Conservation (phyloP, 352 stramenopile species). For the Phytophthora idaei region DNA sequence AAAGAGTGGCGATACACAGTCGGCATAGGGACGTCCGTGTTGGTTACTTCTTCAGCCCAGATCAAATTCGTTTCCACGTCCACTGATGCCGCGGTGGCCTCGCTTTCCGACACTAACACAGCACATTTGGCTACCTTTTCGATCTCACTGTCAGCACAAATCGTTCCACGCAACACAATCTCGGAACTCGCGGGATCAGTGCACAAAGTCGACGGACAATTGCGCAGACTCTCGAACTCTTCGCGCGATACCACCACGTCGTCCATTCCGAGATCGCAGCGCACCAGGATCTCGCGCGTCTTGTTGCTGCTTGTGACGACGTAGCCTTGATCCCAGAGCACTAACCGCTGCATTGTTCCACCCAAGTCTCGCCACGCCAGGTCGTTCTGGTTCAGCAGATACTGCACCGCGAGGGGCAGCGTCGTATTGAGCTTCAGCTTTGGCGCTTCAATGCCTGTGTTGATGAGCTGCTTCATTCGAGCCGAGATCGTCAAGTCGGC, state of each 20-base stretch:
- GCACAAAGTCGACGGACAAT: conserved; percentile 35
- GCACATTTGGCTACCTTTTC: conserved; percentile 42
- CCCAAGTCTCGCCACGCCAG: conserved; percentile 46
- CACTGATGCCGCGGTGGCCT: conserved; percentile 23
- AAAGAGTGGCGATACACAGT: conserved; percentile 39
- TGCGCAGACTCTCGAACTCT: conserved; percentile 35
- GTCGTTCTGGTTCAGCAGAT: conserved; percentile 22
- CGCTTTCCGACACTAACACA: conserved; percentile 28
- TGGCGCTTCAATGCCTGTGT: conserved; percentile 35
- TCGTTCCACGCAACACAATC: conserved; percentile 18
- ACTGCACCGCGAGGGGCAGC: conserved; percentile 42
- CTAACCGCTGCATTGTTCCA: conserved; percentile 53
- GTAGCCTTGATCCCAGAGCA: conserved; percentile 63
- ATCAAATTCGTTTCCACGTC: conserved; percentile 34
- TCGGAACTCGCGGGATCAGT: conserved; percentile 17
- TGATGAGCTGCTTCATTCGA: conserved; percentile 36
- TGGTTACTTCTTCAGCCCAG: conserved; percentile 55
- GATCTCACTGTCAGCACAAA: conserved; percentile 40
- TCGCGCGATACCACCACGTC: conserved; percentile 35
- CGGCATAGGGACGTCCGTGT: conserved; percentile 48
- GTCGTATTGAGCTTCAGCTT: conserved; percentile 30
- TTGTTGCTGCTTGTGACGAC: conserved; percentile 39
- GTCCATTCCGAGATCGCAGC: conserved; percentile 55
- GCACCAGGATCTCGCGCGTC: conserved; percentile 28
- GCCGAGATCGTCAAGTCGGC: conserved; percentile 28